Conservation (phyloP, 2,329 filamentous ascomycete genomes). For the Monilinia fructicola region DNA sequence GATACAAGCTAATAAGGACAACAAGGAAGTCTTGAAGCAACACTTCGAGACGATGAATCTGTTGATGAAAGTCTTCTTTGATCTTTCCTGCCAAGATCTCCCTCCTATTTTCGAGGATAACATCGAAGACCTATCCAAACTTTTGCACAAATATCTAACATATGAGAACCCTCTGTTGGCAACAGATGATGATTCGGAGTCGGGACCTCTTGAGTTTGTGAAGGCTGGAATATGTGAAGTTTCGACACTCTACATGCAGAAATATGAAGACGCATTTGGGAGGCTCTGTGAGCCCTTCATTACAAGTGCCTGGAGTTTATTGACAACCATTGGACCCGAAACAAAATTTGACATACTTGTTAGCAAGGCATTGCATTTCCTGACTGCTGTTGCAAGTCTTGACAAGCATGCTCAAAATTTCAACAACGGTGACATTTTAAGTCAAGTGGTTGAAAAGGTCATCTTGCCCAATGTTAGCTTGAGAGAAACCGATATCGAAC, state of each 20-base stretch:
- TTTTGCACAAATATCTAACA: slow-evolving; percentile 89
- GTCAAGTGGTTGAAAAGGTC: slow-evolving; percentile 92
- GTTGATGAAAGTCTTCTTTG: slow-evolving; percentile 88
- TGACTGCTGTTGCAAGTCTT: slow-evolving; percentile 83
- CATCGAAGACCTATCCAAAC: slow-evolving; percentile 68
- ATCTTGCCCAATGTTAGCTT: slow-evolving; percentile 90
- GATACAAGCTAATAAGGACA: slow-evolving; percentile 72
- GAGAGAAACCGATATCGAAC: slow-evolving; percentile 88
- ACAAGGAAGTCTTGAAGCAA: slow-evolving; percentile 71
- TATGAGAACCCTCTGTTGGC: slow-evolving; percentile 83
- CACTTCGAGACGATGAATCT: slow-evolving; percentile 86
- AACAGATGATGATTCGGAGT: slow-evolving; percentile 86
- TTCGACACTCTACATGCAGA: slow-evolving; percentile 85
- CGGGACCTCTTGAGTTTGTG: slow-evolving; percentile 78
- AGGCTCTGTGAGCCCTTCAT: slow-evolving; percentile 80
- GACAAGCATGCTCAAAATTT: slow-evolving; percentile 78
- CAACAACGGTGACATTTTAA: slow-evolving; percentile 75
- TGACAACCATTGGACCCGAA: slow-evolving; percentile 82
- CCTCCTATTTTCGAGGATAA: slow-evolving; percentile 93
- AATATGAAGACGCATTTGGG: slow-evolving; percentile 93
- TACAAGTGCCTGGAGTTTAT: slow-evolving; percentile 82
- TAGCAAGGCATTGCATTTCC: slow-evolving; percentile 90
- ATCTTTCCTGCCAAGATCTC: slow-evolving; percentile 95
- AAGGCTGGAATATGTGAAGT: slow-evolving; percentile 93
- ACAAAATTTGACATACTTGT: slow-evolving; percentile 94